A percentile compares a stretch with the other conserved stretches of the same genome.
Conservation (phyloP, 164 flowering plant species). For the Annona cherimola region DNA sequence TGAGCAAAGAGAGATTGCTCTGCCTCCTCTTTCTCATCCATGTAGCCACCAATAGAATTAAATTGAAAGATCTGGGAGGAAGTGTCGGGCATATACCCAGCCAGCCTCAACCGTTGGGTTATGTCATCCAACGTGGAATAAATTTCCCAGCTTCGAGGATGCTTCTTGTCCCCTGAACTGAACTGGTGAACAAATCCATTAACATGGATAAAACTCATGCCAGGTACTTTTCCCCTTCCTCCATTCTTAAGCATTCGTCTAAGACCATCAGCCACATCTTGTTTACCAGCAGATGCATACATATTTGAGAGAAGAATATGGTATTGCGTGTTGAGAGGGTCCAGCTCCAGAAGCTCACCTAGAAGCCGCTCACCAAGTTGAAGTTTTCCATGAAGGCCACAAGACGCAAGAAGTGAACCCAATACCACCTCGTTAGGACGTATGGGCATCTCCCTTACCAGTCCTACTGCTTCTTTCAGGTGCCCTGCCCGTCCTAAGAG, state of each 20-base stretch:
- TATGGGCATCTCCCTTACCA: slow-evolving; percentile 52
- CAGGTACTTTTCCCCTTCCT: slow-evolving; percentile 53
- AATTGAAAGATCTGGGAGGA: slow-evolving; percentile 19
- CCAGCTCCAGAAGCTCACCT: slow-evolving; percentile 32
- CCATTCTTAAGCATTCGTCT: slow-evolving; percentile 30
- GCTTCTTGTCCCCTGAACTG: slow-evolving; percentile 60
- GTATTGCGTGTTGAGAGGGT: slow-evolving; percentile 51
- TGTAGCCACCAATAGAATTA: slow-evolving; percentile 13
- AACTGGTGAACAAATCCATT: slow-evolving; percentile 47
- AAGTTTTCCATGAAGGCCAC: slow-evolving; percentile 48
- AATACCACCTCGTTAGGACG: slow-evolving; percentile 58
- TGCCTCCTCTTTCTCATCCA: slow-evolving; percentile 37
- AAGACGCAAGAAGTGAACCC: slow-evolving; percentile 62
- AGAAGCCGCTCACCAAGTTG: slow-evolving; percentile 37
- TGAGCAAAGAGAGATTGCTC: slow-evolving; percentile 50
- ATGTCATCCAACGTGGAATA: slow-evolving; percentile 43
- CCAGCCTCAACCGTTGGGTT: slow-evolving; percentile 32
- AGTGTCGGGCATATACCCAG: slow-evolving; percentile 46
- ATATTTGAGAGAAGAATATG: slow-evolving; percentile 56
- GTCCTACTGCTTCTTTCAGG: slow-evolving; percentile 49
- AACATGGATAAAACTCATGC: slow-evolving; percentile 53
- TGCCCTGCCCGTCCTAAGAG: slow-evolving; percentile 62
- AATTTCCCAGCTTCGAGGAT: slow-evolving; percentile 34
- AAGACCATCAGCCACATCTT: slow-evolving; percentile 32
- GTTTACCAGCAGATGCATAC: slow-evolving; percentile 44